Evolutionary conservation across 208 protist genomes (phyloP), one percentile per base, ranked within the genome.

Genomic region (Crithidia brevicula): DNA sequence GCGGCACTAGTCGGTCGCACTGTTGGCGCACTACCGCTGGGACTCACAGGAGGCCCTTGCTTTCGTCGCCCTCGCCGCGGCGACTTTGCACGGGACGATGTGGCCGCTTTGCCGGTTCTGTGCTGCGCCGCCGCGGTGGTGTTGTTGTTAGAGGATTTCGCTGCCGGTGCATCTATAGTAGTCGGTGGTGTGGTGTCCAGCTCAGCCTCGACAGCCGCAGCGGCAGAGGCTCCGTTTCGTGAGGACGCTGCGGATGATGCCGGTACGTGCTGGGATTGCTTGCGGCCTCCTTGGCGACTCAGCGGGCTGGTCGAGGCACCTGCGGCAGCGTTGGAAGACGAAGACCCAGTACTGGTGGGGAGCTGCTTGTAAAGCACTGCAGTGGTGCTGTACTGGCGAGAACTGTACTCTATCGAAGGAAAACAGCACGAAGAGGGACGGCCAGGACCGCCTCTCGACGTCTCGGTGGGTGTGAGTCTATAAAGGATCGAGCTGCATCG

Each of bases 331-430:
- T 25, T 3, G 7, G 42, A 10, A 4, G 52, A 43, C 7, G 68
- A 45, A 7, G 68, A 42, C 13, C 68, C 69, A 8, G 52, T 50
- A 52, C 57, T 75, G 34, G 69, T 75, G 33, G 69, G 69, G 43
- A 62, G 61, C 22, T 75, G 61, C 31, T 75, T 75, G 25, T 49
- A 43, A 9, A 68, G 42, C 18, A 46, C 28, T 18, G 61, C 16
- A n/a, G 69, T 75, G 2, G 61, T 75, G 54, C 69, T 62, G 61
- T 64, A 75, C 2, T 46, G 40, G 4, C 69, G 69, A 30, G 33
- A 30, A 30, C 25, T 13, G 22, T 27, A 18, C 15, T 67, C 61
- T 75, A 74, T 67, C 28, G 45, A 40, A 13, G 61, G 3, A 25
- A 27, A 34, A 11, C 13, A 31, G 6, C 53, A 27, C 30, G 33